Base-by-base conservation (phyloP, 2,329 filamentous ascomycete species). In the Ophiostoma himal-ulmi region DNA sequence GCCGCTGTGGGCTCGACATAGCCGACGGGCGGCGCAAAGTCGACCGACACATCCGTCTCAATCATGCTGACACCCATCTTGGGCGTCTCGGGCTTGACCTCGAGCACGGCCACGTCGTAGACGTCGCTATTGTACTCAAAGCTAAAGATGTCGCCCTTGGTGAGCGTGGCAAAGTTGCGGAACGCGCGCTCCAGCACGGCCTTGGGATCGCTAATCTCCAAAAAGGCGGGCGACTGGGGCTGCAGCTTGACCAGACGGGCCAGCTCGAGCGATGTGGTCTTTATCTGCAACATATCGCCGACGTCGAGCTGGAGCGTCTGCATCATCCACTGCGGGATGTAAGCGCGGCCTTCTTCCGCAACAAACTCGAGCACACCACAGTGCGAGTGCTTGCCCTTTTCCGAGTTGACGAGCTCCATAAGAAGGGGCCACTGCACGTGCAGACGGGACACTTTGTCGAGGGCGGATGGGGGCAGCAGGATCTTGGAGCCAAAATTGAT, bases 321-420 rank as follows among this genome's bases (percentile, higher is more conserved):
- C 95, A 99, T 98, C 83, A 98, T 91, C 93, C 95, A 99, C 80
- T 94, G 93, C 41, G 95, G 95, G 72, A 99, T 85, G 81, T 99
- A 99, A 69, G 96, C 93, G 78, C 95, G 91, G 68, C 95, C 95
- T 80, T 99, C 95, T 78, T 99, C 95, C 4, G 95, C 95, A 70
- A 97, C 95, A 78, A 99, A 99, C 80, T 99, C 95, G 73, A 99
- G 81, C 26, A 99, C 95, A 83, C 95, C 95, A 5, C 92, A 94
- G 80, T 99, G 95, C 36, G 94, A 95, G 78, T 91, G 90, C 78
- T 86, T 90, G 37, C 88, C 88, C 78, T 89, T 90, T 73, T 90
- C 88, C 34, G 94, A 93, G 78, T 98, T 99, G 76, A 92, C 91
- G 74, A 99, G 85, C 85, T 99, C 94, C 83, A 99, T 96, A 74